Evolutionary conservation across 768 basidiomycete genomes (phyloP).

Genomic region (Phlebiopsis gigantea): DNA sequence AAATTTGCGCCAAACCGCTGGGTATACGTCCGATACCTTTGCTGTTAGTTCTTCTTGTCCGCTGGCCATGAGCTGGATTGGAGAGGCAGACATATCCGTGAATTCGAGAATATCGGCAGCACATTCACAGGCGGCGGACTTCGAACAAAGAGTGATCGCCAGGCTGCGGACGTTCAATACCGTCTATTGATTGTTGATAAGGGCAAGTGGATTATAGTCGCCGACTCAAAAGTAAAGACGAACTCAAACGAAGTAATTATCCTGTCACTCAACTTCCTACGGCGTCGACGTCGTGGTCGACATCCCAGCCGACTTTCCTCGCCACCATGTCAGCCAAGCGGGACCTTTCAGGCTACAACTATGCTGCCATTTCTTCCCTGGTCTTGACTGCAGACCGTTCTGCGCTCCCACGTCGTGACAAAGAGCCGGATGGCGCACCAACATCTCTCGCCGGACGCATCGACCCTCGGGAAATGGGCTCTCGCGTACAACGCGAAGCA

Average conservation of each 20-base stretch:
- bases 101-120: too few relatives aligned
- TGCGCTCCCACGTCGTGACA: slow-evolving; percentile 77
- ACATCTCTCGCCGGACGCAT: slow-evolving; percentile 91
- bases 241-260: not conserved
- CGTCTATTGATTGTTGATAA: too few relatives aligned
- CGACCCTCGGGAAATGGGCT: slow-evolving; percentile 89
- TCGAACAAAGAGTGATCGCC: too few relatives aligned
- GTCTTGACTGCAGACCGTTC: slow-evolving; percentile 91
- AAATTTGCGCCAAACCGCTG: slow-evolving; percentile 18
- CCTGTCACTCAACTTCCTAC: not conserved
- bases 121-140: too few relatives aligned
- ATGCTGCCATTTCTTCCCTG: slow-evolving; percentile 90
- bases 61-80: too few relatives aligned
- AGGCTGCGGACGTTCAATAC: too few relatives aligned
- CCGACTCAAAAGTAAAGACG: not conserved
- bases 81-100: too few relatives aligned
- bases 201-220: not conserved
- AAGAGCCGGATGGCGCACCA: slow-evolving; percentile 95
- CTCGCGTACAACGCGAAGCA: slow-evolving; percentile 73
- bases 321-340: slow-evolving; percentile 50
- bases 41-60: too few relatives aligned
- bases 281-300: slow-evolving; percentile 1
- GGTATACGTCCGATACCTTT: too few relatives aligned
- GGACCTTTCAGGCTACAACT: slow-evolving; percentile 91
- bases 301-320: not conserved